Base-by-base conservation (phyloP, 1,284 basidiomycete species). In the Xerocomus minutiporus region DNA sequence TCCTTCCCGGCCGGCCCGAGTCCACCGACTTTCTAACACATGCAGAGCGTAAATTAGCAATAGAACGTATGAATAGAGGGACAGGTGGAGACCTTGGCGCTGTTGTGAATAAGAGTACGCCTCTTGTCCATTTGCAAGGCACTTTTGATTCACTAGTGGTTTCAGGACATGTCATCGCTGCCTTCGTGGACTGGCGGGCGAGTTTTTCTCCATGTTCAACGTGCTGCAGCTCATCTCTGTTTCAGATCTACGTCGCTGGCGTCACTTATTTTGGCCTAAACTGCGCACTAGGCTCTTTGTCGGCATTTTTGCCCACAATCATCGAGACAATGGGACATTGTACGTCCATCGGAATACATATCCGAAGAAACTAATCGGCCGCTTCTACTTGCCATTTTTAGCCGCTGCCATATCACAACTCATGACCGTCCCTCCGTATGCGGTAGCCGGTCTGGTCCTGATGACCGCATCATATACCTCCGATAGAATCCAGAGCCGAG, bases 261-360 rank as follows among this genome's bases (percentile, higher is more conserved):
- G 70, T 82, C n/a, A 80, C 86, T 46, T 90, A 87, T 67, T 90
- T 89, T 57, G 88, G 86, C 26, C 74, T 89, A 54, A 94, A 94
- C 67, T 80, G 84, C 50, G 84, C 86, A 2, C 75, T 93, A 2
- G 87, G 88, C 8, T 86, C 85, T 3, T 85, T 90, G 42, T 84
- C 85, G 2, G 92, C 89, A 0, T 94, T 93, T 72, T 72, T 93
- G 25, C 91, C 91, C 0, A 93, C 91, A 0, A 91, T 93, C 61
- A 82, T 92, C 56, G 79, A 77, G 48, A 86, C 84, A 0, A 81
- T 90, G 60, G 85, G 83, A 13, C 81, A 77, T 62, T 79, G 80
- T 79, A 57, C 36, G 71, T 68, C 32, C 12, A 3, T 36, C 9
- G n/a, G 3, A 2, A 7, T 5, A 23, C 26, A 13, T 48, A 29